Evolutionary conservation across 208 protist genomes (phyloP), one percentile per base, ranked within the genome.

Genomic region (Tritrichomonas foetus): DNA sequence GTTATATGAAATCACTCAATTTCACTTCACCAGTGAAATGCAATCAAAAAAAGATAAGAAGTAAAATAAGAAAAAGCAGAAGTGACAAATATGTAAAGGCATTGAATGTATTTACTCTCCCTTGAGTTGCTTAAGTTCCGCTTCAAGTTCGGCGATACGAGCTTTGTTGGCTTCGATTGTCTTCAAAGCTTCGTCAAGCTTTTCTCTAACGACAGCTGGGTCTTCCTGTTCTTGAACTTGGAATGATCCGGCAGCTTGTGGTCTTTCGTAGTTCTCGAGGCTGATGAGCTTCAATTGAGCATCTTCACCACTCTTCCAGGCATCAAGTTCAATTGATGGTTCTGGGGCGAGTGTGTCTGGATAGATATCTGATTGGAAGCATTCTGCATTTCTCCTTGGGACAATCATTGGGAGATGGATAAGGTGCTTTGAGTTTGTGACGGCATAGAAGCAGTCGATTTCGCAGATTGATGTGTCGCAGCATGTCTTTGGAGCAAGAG

Each of bases 331-430:
- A 33, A 72, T 16, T 25, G 33, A 30, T 69, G 89, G 89, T 20
- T 47, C 55, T 93, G 55, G 55, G 8, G 20, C 55, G 2, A 49
- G 1, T 93, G 89, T 69, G 8, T 69, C 89, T 72, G 89, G 89
- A 25, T 72, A 93, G 57, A 93, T 93, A 69, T 93, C 89, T 0
- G 44, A n/a, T 64, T 93, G 89, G 89, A 93, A 93, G 30, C 14
- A 33, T n/a, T 93, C 89, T 47, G 89, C 89, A 49, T 69, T 93
- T 16, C 55, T 49, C 47, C 50, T 22, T 69, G 89, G 50, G 36
- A 93, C 55, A 41, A 93, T 93, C 1, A 93, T 44, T 64, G 55
- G 57, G n/a, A 39, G 25, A 39, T 30, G 55, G n/a, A 69, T 14
- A 36, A 93, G 55, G 5, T 47, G 33, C 50, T 69, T 93, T 47